Evolutionary conservation across 495 filamentous ascomycete species (phyloP), one percentile per base, ranked within the genome.

Genomic region (Penicillium riverlandense): DNA sequence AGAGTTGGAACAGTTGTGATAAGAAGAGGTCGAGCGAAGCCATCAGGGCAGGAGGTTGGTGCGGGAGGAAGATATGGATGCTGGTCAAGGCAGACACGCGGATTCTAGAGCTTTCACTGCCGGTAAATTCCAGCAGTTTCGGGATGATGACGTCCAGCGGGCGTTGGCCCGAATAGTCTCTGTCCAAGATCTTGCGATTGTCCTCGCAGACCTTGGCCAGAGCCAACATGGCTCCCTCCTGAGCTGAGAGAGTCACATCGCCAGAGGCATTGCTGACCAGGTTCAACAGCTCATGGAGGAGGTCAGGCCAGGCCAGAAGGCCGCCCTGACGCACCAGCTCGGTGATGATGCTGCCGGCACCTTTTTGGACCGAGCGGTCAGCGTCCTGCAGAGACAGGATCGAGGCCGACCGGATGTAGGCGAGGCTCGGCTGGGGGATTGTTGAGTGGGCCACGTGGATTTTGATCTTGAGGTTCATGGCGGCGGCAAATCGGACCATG

Each of bases 161-260:
- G 27, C 87, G 77, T 61, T 95, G 82, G 41, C 89, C 88, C 45
- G 86, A 74, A 55, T 94, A 86, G 35, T 95, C 88, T 51, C 81
- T 77, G 63, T 96, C 89, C 44, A 99, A 69, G 45, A 86, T 72
- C 54, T 85, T 85, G 59, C 82, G 85, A 65, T 91, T 96, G 65
- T 99, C 92, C 63, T 97, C 90, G 66, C 94, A 99, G 51, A 97
- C 87, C 71, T 96, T 97, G 50, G 83, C 71, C 59, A 99, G 72
- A 10, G 92, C 89, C 16, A 84, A 80, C 86, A 96, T 95, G 38
- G 89, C 89, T 47, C 90, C 91, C 60, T 99, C 94, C 55, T 95
- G 91, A 8, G 83, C 79, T 48, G 83, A 76, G 30, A 73, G 62
- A 2, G 86, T 67, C 11, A 79, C 68, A 48, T 83, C 77, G 3